Base-by-base conservation (phyloP, 2,329 filamentous ascomycete species). In the Sporothrix inflata region DNA sequence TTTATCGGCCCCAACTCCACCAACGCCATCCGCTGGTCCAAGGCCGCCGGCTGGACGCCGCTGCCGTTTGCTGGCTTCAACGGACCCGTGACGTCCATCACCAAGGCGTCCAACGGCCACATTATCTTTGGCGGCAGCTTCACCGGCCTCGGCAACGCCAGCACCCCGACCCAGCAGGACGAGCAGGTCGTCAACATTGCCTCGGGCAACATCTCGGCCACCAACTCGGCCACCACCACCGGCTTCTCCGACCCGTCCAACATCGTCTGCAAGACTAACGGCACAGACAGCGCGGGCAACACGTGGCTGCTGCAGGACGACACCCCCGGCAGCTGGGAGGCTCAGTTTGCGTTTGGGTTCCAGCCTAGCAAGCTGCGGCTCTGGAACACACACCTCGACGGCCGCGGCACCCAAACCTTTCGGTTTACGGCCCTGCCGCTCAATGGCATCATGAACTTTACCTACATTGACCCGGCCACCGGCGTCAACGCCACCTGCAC, bases 31-130 rank as follows among this genome's bases (percentile, higher is more conserved):
- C 88, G 92, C 14, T 98, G 94, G 94, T 85, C 87, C 30, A 85
- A 85, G 34, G 87, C 84, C 11, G 83, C 89, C 40, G 89, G 88
- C 66, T 98, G 93, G 91, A 88, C 87, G 24, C 92, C 93, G 77
- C 83, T 99, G 72, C 92, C 95, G 2, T 99, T 99, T 83, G 90
- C 90, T 53, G 97, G 97, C 27, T 97, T 99, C 83, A 98, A 98
- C 81, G 94, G 94, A 34, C 93, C 93, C 1, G 94, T 99, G 69
- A 89, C 89, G 74, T 92, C 94, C 49, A 98, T 99, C 76, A 87
- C 90, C 68, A 94, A 93, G 82, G 89, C 91, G 24, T 85, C 90
- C 1, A 92, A 93, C 76, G 93, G 92, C 9, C 92, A 97, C 79
- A 92, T 99, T 75, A 88, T 98, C 71, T 99, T 98, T 79, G 97